Evolutionary conservation across 441 rosid species (phyloP).

Genomic region (Brassica hybrid): DNA sequence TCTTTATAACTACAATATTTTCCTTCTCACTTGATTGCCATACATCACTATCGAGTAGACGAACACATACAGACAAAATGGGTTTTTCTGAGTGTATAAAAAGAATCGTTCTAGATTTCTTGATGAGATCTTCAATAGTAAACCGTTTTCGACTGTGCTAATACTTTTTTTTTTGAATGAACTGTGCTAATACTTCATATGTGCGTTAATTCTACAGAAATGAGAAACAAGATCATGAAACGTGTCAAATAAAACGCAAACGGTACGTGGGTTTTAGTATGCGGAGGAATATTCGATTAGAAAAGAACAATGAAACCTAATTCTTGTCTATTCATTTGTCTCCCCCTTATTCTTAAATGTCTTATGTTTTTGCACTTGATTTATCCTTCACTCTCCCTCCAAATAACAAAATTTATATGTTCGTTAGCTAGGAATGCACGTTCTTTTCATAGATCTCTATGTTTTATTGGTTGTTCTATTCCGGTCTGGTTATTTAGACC

Average conservation of each 20-base stretch:
- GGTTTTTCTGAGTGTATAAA: too few relatives aligned
- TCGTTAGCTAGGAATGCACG: too few relatives aligned
- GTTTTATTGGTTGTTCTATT: too few relatives aligned
- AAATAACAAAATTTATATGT: not conserved
- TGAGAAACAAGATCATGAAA: slow-evolving; percentile 13
- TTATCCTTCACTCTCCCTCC: slow-evolving; percentile 7
- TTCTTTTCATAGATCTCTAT: too few relatives aligned
- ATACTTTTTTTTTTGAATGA: not conserved
- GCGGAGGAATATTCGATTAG: not conserved
- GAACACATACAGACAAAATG: too few relatives aligned
- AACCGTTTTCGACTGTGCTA: not conserved
- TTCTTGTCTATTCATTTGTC: slow-evolving; percentile 21
- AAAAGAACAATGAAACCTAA: slow-evolving; percentile 16
- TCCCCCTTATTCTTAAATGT: not conserved
- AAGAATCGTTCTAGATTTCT: not conserved
- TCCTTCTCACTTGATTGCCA: too few relatives aligned
- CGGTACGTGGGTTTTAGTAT: not conserved
- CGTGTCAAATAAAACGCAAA: slow-evolving; percentile 18
- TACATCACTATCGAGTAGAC: too few relatives aligned
- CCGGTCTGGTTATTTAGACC: too few relatives aligned
- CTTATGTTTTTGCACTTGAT: not conserved
- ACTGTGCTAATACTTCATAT: too few relatives aligned
- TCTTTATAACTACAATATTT: too few relatives aligned
- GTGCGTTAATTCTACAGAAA: not conserved
- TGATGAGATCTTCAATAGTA: not conserved